phyloP scores from a whole-genome alignment of 306 rosid species.

The Cucurbita ficifolia region DNA sequence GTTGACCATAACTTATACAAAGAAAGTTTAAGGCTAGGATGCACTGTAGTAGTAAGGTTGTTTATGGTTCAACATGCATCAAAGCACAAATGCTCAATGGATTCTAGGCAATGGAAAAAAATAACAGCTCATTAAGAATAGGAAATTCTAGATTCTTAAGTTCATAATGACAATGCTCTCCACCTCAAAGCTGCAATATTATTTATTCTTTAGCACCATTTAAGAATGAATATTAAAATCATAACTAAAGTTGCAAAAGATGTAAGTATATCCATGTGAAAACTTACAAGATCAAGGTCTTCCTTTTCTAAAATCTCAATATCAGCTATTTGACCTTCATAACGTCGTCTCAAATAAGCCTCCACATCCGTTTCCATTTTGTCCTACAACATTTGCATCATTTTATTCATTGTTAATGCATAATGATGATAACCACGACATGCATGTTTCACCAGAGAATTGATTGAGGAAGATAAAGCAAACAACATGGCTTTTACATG shows the following conservation, averaged over 20 bases:
- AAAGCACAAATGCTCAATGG: neutral
- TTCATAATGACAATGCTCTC: neutral
- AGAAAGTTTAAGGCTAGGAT: neutral
- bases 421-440: neutral
- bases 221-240: neutral
- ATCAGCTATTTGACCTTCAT: conserved; percentile 74
- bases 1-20: neutral
- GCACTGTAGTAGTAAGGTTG: neutral
- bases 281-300: conserved; percentile 92
- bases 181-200: neutral
- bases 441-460: neutral
- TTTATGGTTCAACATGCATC: neutral
- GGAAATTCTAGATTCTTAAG: neutral
- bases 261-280: conserved; percentile 3
- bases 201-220: neutral
- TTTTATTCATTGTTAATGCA: conserved; percentile 7
- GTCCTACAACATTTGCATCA: conserved; percentile 30
- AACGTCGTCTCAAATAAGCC: conserved; percentile 64
- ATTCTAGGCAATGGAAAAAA: neutral
- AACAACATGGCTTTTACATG: neutral
- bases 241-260: neutral
- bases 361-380: conserved; percentile 79
- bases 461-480: conserved; percentile 7
- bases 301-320: conserved; percentile 67
- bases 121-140: neutral